phyloP scores from a whole-genome alignment of 805 yeast genomes.

The Dipodascus geniculatus region DNA sequence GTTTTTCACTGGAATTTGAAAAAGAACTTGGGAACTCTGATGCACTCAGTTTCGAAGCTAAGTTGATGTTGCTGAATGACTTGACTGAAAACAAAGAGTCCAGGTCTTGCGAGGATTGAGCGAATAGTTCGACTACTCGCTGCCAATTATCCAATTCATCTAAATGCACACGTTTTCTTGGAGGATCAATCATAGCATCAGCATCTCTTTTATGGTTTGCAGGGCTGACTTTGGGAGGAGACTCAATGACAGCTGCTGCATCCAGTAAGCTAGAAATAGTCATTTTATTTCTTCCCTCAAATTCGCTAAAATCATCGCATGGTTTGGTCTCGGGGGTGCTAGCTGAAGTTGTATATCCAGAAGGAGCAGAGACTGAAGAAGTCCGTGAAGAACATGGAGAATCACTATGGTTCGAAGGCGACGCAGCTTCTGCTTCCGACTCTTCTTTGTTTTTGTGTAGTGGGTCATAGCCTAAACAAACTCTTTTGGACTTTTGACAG shows the following conservation, averaged over 20 bases:
- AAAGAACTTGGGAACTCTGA: not conserved
- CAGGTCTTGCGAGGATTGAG: not conserved
- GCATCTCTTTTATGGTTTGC: not conserved
- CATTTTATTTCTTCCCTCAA: constrained; percentile 9
- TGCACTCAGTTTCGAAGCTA: not conserved
- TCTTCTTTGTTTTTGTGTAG: constrained; percentile 15
- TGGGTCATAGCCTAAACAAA: constrained; percentile 56
- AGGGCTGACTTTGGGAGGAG: not conserved
- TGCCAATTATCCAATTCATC: not conserved
- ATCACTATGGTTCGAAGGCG: not conserved
- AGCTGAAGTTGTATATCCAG: not conserved
- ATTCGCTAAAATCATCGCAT: not conserved
- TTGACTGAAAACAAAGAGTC: not conserved
- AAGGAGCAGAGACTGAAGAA: not conserved
- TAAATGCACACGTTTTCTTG: not conserved
- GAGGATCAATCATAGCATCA: not conserved
- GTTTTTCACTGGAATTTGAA: not conserved
- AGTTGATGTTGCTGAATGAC: not conserved
- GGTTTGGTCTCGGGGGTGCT: not conserved
- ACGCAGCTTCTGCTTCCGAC: not conserved
- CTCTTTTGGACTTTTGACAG: constrained; percentile 52
- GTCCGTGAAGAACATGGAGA: not conserved
- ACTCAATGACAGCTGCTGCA: constrained; percentile 15
- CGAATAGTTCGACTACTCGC: not conserved
- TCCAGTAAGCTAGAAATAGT: constrained; percentile 16